phyloP scores from a whole-genome alignment of 495 filamentous ascomycete genomes.

The Penicillium samsonianum region DNA sequence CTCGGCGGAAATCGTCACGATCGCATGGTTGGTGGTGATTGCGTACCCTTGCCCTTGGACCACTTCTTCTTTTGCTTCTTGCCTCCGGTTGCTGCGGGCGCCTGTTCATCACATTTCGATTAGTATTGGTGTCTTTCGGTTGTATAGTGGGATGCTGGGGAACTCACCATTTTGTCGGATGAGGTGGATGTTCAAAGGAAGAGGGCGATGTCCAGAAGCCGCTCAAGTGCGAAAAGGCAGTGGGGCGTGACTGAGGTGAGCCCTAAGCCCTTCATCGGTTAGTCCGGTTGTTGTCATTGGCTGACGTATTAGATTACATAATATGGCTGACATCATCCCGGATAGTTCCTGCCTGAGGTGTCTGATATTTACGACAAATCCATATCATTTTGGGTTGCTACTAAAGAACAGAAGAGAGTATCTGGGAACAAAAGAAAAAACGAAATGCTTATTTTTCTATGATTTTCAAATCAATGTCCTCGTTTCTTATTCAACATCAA shows the following conservation, averaged over 20 bases:
- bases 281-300: conserved; percentile 20
- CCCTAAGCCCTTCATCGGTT: conserved; percentile 48
- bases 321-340: conserved; percentile 5
- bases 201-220: conserved; percentile 34
- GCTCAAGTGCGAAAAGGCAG: conserved; percentile 51
- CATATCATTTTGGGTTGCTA: background rate
- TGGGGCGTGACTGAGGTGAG: conserved; percentile 48
- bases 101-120: conserved; percentile 48
- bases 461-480: background rate
- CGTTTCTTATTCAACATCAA: background rate
- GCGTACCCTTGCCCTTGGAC: conserved; percentile 97
- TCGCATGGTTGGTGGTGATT: conserved; percentile 28
- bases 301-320: conserved; percentile 1
- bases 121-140: conserved; percentile 9
- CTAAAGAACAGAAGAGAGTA: background rate
- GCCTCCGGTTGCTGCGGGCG: conserved; percentile 77
- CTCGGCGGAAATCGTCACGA: conserved; percentile 30
- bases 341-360: background rate
- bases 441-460: background rate
- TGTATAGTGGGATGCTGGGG: conserved; percentile 11
- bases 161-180: conserved; percentile 55
- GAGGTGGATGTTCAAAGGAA: conserved; percentile 49
- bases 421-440: background rate
- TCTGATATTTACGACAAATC: background rate
- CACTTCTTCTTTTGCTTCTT: conserved; percentile 99